A percentile compares a stretch with the other conserved stretches of the same genome.
Evolutionary conservation across 352 stramenopile genomes (phyloP).

Genomic region (Phytopythium boreale): DNA sequence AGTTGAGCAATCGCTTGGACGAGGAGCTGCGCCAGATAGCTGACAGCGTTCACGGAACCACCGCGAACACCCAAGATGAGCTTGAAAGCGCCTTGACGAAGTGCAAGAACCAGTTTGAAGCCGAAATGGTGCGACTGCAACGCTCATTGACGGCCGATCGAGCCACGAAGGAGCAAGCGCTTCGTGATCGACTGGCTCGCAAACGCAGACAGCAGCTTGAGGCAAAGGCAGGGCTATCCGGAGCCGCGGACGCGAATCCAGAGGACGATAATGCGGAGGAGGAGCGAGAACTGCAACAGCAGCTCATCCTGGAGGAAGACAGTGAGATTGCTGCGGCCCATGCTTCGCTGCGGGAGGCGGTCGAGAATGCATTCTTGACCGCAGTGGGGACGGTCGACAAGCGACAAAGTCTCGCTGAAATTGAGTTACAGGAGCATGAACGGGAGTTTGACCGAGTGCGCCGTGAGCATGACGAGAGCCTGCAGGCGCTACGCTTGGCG

Average conservation of each 20-base stretch:
- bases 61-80: constrained; percentile 15
- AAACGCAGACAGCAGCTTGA: constrained; percentile 7
- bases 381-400: not conserved
- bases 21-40: constrained; percentile 24
- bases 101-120: constrained; percentile 26
- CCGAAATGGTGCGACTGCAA: constrained; percentile 17
- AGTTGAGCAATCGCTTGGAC: constrained; percentile 20
- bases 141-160: constrained; percentile 17
- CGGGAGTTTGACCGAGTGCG: constrained; percentile 16
- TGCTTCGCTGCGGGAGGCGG: constrained; percentile 6
- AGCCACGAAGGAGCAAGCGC: constrained; percentile 16
- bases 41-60: constrained; percentile 15
- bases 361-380: constrained; percentile 11
- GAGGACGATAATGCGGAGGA: not conserved
- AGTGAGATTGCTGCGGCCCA: not conserved
- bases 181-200: constrained; percentile 13
- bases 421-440: constrained; percentile 4
- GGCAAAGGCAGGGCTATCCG: not conserved
- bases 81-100: constrained; percentile 23
- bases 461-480: constrained; percentile 20
- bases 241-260: not conserved
- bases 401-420: not conserved
- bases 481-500: constrained; percentile 14
- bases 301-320: not conserved
- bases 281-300: not conserved